These are phyloP conservation scores for Nelumbo lutea DNA, from an alignment of 164 flowering plant genomes.

Conservation along the genomic window DNA sequence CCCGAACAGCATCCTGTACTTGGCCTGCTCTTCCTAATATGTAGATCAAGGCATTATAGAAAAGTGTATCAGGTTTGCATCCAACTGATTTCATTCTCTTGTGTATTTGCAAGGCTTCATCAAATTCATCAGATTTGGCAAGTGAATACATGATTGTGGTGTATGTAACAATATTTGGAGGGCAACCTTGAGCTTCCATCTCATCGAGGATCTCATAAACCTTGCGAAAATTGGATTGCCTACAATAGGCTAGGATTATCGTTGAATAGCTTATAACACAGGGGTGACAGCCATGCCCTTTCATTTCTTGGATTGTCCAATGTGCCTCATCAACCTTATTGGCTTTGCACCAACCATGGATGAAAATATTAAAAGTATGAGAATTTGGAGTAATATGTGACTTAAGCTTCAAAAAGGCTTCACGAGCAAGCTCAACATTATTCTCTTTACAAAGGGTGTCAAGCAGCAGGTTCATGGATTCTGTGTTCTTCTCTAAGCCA, in stretches of 20 bases:
- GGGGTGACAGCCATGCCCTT: constrained; percentile 61
- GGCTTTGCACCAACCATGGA: constrained; percentile 27
- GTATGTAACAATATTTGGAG: constrained; percentile 65
- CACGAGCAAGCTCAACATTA: constrained; percentile 65
- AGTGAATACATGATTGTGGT: constrained; percentile 60
- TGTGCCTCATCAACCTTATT: constrained; percentile 62
- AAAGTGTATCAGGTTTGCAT: constrained; percentile 59
- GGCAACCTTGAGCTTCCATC: constrained; percentile 61
- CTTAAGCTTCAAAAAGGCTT: constrained; percentile 53
- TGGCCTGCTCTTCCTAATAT: constrained; percentile 55
- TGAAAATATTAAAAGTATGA: constrained; percentile 25
- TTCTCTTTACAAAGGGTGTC: constrained; percentile 78
- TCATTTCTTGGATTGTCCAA: constrained; percentile 89
- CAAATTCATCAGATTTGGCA: constrained; percentile 25
- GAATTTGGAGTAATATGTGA: constrained; percentile 54
- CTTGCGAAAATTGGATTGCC: constrained; percentile 35
- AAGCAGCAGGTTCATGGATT: constrained; percentile 75
- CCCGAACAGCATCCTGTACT: constrained; percentile 42
- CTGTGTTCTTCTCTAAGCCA: constrained; percentile 65
- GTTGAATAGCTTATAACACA: constrained; percentile 80
- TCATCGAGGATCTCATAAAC: constrained; percentile 63
- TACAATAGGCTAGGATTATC: constrained; percentile 58
- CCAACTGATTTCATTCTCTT: constrained; percentile 48
- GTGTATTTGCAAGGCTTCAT: constrained; percentile 50
- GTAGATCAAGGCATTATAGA: constrained; percentile 63